Evolutionary conservation across 1,139 yeast species (phyloP).

Genomic region (Taphrina communis): DNA sequence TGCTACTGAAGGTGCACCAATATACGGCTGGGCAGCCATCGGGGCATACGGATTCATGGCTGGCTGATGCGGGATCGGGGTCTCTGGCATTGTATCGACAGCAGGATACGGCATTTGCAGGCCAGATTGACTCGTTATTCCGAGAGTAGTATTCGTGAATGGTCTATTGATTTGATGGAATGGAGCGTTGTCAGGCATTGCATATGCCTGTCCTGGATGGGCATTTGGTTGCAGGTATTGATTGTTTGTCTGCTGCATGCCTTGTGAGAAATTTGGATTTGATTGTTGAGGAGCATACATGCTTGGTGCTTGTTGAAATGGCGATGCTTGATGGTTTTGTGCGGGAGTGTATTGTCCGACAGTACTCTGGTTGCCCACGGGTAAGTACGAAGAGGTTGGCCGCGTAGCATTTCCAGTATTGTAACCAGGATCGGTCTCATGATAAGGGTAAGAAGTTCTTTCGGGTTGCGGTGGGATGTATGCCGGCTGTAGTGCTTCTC

Average conservation of each 20-base stretch:
- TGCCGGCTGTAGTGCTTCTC: background rate
- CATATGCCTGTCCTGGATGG: background rate
- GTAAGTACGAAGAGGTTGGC: background rate
- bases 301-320: conserved; percentile 3
- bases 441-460: conserved; percentile 12
- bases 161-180: background rate
- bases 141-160: background rate
- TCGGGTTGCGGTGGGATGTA: background rate
- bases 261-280: background rate
- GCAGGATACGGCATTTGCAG: background rate
- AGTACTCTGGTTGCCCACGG: background rate
- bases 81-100: background rate
- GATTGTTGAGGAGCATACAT: background rate
- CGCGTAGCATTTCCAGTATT: background rate
- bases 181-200: background rate
- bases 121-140: background rate
- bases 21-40: background rate
- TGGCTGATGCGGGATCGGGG: background rate
- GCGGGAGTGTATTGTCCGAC: background rate
- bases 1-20: background rate
- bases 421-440: conserved; percentile 1
- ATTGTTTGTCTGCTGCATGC: background rate
- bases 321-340: background rate
- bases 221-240: background rate
- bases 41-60: background rate